Evolutionary conservation across 495 filamentous ascomycete genomes (phyloP).

Genomic region (Xylaria cubensis): DNA sequence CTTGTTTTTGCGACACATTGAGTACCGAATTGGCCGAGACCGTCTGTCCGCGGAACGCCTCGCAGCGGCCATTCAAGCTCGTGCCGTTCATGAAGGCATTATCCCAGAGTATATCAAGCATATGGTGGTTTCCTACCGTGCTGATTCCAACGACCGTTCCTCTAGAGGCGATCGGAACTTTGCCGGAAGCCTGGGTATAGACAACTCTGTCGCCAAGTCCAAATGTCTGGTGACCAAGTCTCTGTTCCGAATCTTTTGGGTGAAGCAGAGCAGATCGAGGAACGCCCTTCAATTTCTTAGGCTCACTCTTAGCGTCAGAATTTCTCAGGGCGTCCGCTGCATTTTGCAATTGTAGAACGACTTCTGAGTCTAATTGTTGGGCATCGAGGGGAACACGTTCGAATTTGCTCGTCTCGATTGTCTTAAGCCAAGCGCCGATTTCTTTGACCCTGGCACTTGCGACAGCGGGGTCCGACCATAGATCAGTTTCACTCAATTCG

Average conservation of each 20-base stretch:
- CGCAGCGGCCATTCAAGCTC: constrained; percentile 84
- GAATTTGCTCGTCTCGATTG: constrained; percentile 85
- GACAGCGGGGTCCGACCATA: constrained; percentile 73
- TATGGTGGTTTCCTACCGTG: constrained; percentile 75
- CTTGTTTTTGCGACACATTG: constrained; percentile 82
- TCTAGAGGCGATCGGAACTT: constrained; percentile 89
- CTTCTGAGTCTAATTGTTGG: constrained; percentile 90
- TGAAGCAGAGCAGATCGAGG: constrained; percentile 88
- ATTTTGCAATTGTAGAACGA: constrained; percentile 80
- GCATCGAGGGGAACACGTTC: constrained; percentile 94
- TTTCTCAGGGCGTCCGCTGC: constrained; percentile 69
- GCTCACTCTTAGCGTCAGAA: constrained; percentile 51
- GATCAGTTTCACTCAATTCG: constrained; percentile 72
- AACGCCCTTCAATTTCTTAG: constrained; percentile 74
- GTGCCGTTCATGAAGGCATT: constrained; percentile 95
- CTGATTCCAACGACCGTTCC: constrained; percentile 95
- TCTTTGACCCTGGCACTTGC: constrained; percentile 78
- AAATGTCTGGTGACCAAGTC: constrained; percentile 85
- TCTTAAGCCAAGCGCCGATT: constrained; percentile 90
- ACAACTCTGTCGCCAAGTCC: constrained; percentile 87
- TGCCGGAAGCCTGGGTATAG: constrained; percentile 90
- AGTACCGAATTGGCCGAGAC: constrained; percentile 83
- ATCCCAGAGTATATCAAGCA: constrained; percentile 94
- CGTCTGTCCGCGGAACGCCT: constrained; percentile 95
- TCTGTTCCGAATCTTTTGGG: constrained; percentile 89